Conservation (phyloP, 768 basidiomycete species). For the Udeniomyces megalosporus region DNA sequence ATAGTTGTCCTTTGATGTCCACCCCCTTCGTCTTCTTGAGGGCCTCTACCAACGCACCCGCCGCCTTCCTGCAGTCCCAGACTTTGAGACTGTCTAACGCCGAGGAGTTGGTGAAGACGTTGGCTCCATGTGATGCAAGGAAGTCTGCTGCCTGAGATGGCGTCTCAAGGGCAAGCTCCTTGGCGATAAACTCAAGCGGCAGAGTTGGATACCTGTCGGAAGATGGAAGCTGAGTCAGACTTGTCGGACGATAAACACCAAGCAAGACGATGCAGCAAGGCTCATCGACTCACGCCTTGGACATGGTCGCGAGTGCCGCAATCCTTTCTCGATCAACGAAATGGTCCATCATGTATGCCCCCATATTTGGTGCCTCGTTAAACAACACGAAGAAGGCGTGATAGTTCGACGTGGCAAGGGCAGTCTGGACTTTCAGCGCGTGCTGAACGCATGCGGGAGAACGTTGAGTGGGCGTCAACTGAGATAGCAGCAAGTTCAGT, state of each 20-base stretch:
- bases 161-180: constrained; percentile 70
- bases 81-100: constrained; percentile 43
- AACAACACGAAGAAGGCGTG: constrained; percentile 78
- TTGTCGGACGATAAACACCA: constrained; percentile 28
- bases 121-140: constrained; percentile 50
- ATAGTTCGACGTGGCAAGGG: constrained; percentile 84
- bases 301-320: constrained; percentile 70
- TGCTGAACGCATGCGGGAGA: constrained; percentile 61
- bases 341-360: constrained; percentile 97
- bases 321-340: constrained; percentile 84
- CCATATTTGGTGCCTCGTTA: constrained; percentile 76
- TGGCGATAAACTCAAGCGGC: constrained; percentile 55
- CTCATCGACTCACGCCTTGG: constrained; percentile 60
- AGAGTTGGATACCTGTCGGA: constrained; percentile 60
- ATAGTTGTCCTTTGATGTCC: constrained; percentile 84
- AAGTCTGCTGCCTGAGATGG: constrained; percentile 49
- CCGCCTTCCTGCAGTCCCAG: constrained; percentile 30
- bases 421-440: constrained; percentile 74
- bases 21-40: constrained; percentile 72
- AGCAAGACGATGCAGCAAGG: not conserved
- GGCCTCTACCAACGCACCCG: constrained; percentile 38
- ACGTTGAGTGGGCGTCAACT: constrained; percentile 88
- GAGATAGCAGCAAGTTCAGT: constrained; percentile 90
- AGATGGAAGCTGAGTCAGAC: not conserved
- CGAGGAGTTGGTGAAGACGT: constrained; percentile 35